Evolutionary conservation across 2,329 filamentous ascomycete species (phyloP), one percentile per base, ranked within the genome.

Genomic region (Tolypocladium album): DNA sequence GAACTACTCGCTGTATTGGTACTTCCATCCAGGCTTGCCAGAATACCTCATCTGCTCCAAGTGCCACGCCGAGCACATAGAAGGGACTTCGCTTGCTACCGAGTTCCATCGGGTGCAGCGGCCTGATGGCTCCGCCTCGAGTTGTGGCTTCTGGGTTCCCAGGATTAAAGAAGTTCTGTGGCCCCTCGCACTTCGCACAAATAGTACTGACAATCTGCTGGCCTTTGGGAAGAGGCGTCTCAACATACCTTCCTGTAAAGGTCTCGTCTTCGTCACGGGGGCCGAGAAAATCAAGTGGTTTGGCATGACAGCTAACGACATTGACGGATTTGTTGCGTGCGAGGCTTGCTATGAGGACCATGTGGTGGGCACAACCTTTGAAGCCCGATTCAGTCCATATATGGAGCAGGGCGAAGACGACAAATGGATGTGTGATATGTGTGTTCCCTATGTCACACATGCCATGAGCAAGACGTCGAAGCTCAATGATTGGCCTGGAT

Each of bases 41-140:
- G 63, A 67, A 1, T 76, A 71, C 31, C 60, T 71, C 3, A 67
- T 78, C 40, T 80, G 77, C 62, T 75, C 75, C 1, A 66, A 69
- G 27, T 80, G 78, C 62, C 73, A 77, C 40, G 68, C 70, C 7
- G 72, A 75, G 38, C 59, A 75, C 60, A 71, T 79, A 15, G 61
- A 68, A 27, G 27, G 58, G 0, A 75, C 73, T 0, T 53, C 47
- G 0, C 68, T 78, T 4, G 65, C 67, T 0, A 22, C 57, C 0
- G 58, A 67, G 0, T 78, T 79, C 42, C 59, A 64, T 36, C 62
- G 65, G 4, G 60, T 68, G 0, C 63, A 61, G 55, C 68, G 59
- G 39, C 66, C 59, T 58, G 71, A 58, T 38, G 68, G 52, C 66
- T 71, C 64, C 56, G 67, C 43, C 65, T 77, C 68, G 53, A 69